Base-by-base conservation (phyloP, 2,329 filamentous ascomycete genomes). In the Sclerotinia glacialis region DNA sequence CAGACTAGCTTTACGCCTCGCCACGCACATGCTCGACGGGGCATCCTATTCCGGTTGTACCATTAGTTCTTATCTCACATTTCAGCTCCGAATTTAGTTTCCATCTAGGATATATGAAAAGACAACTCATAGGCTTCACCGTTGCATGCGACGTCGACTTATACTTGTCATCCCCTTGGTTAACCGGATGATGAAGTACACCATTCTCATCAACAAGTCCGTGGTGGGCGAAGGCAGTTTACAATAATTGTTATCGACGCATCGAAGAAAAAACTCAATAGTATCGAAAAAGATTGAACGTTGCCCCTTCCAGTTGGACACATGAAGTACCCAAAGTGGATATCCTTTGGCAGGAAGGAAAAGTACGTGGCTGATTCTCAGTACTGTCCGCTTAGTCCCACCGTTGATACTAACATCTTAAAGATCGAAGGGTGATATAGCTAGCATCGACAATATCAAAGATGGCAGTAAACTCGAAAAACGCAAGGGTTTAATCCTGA, bases 301-400 rank as follows among this genome's bases (percentile, higher is more conserved):
- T 61, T 7, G 1, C 34, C 5, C 26, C 26, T 23, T 21, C 3
- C 1, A 52, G 16, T 59, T 16, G 64, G 23, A 47, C 44, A 49
- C 14, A 65, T 65, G 64, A 61, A 60, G 31, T 61, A 61, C 56
- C 18, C 26, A 26, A 61, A 65, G 44, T 60, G 64, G 64, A 23
- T 60, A 23, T 52, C 55, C 12, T 12, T 52, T 61, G 54, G 46
- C 9, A 50, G 54, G 64, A 58, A 60, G 34, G 49, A 44, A 42
- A 50, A 40, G 64, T 65, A 65, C 12, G 64, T 65, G 47, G 6
- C 42, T 6, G 31, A 37, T 21, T 49, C 44, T 60, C n/a, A 23
- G 58, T 8, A 37, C 16, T 60, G 26, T 49, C 5, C n/a, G 5
- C n/a, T 37, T 16, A 49, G 12, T 31, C 34, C 18, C n/a, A 46